Conservation (phyloP, 164 flowering plant species). For the Litsea cubeba region DNA sequence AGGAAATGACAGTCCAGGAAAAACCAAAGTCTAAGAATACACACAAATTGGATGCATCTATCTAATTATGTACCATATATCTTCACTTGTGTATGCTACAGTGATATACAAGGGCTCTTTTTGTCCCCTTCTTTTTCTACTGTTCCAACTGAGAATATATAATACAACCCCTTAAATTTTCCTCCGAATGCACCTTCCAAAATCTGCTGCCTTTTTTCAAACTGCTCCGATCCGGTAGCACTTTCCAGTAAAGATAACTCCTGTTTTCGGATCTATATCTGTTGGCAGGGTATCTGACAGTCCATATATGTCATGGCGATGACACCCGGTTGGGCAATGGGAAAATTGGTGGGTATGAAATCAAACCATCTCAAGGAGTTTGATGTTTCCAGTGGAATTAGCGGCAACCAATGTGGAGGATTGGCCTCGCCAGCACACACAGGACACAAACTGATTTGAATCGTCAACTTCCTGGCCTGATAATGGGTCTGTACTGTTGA, state of each 20-base stretch:
- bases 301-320: neutral
- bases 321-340: neutral
- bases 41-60: neutral
- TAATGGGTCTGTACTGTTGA: constrained; percentile 50
- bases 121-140: neutral
- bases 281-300: neutral
- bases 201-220: neutral
- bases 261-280: too few relatives aligned
- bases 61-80: neutral
- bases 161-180: neutral
- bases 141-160: neutral
- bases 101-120: neutral
- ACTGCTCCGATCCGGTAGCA: neutral
- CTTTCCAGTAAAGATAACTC: neutral
- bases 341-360: neutral
- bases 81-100: neutral
- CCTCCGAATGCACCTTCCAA: neutral
- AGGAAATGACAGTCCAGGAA: neutral
- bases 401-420: constrained; percentile 85
- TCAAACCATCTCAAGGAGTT: constrained; percentile 86
- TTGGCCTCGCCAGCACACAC: constrained; percentile 93
- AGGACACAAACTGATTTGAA: constrained; percentile 70
- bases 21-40: neutral
- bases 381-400: constrained; percentile 82
- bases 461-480: constrained; percentile 70